Percentiles rank a stretch among this genome's conserved stretches.
Conservation (phyloP, 108 stramenopile genomes). For the Skeletonema costatum region DNA sequence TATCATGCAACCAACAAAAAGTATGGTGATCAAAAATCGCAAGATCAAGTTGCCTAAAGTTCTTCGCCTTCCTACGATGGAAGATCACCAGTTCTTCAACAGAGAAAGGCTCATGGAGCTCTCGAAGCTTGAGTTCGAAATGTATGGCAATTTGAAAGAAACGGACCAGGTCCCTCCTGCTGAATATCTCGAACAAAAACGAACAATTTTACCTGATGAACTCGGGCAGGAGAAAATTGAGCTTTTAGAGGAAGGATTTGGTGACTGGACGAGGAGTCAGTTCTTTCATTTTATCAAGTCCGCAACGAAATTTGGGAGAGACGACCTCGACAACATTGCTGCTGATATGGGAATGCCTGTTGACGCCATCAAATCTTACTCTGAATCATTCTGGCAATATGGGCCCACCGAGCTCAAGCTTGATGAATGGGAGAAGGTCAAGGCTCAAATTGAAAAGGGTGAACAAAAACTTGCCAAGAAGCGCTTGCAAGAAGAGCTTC, state of each 20-base stretch:
- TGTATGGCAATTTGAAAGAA: constrained; percentile 79
- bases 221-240: constrained; percentile 74
- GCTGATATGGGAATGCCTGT: constrained; percentile 88
- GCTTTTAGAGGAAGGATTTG: constrained; percentile 92
- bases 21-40: constrained; percentile 79
- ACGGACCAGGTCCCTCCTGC: constrained; percentile 69
- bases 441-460: constrained; percentile 78
- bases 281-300: constrained; percentile 93
- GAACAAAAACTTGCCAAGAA: constrained; percentile 86
- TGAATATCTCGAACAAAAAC: constrained; percentile 58
- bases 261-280: constrained; percentile 90
- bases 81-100: constrained; percentile 96
- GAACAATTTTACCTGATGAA: constrained; percentile 73
- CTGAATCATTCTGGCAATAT: constrained; percentile 85
- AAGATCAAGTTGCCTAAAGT: constrained; percentile 75
- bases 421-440: constrained; percentile 84
- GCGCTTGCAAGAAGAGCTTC: constrained; percentile 60
- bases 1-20: constrained; percentile 82
- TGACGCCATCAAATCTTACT: constrained; percentile 84
- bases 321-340: constrained; percentile 80
- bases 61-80: constrained; percentile 87
- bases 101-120: constrained; percentile 84
- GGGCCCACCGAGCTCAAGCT: constrained; percentile 76
- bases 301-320: constrained; percentile 89
- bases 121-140: constrained; percentile 76